phyloP scores from a whole-genome alignment of 352 stramenopile species.

The Plasmopara muralis region DNA sequence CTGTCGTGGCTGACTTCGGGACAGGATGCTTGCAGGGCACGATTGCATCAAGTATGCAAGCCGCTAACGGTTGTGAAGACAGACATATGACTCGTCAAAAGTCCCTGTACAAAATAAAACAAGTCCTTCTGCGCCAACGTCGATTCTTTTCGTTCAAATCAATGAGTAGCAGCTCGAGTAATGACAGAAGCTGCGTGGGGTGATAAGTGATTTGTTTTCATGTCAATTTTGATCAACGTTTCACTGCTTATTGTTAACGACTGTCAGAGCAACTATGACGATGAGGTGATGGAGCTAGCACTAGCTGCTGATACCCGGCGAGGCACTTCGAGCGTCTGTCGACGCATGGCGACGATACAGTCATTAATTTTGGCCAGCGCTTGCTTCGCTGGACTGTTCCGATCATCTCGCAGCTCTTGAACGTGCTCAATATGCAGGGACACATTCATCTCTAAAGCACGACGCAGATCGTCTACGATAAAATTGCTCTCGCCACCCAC shows the following conservation, averaged over 20 bases:
- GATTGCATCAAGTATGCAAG: slow-evolving; percentile 1
- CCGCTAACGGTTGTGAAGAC: not conserved
- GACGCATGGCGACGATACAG: slow-evolving; percentile 32
- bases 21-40: not conserved
- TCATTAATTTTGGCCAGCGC: slow-evolving; percentile 46
- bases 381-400: slow-evolving; percentile 20
- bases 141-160: slow-evolving; percentile 60
- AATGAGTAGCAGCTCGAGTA: slow-evolving; percentile 37
- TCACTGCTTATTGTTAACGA: not conserved
- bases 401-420: slow-evolving; percentile 24
- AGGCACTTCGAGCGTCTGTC: slow-evolving; percentile 19
- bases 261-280: slow-evolving; percentile 13
- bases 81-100: slow-evolving; percentile 14
- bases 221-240: too few species aligned
- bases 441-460: slow-evolving; percentile 33
- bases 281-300: slow-evolving; percentile 5
- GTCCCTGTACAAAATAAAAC: slow-evolving; percentile 45
- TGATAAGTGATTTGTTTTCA: slow-evolving; percentile 6
- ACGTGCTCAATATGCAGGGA: slow-evolving; percentile 27
- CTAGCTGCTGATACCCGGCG: slow-evolving; percentile 13
- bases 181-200: slow-evolving; percentile 8
- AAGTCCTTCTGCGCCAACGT: slow-evolving; percentile 44
- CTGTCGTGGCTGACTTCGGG: slow-evolving; percentile 15
- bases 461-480: slow-evolving; percentile 40
- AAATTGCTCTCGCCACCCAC: slow-evolving; percentile 56